Evolutionary conservation across 805 yeast genomes (phyloP), one percentile per base, ranked within the genome.

Genomic region (Kazachstania africana): DNA sequence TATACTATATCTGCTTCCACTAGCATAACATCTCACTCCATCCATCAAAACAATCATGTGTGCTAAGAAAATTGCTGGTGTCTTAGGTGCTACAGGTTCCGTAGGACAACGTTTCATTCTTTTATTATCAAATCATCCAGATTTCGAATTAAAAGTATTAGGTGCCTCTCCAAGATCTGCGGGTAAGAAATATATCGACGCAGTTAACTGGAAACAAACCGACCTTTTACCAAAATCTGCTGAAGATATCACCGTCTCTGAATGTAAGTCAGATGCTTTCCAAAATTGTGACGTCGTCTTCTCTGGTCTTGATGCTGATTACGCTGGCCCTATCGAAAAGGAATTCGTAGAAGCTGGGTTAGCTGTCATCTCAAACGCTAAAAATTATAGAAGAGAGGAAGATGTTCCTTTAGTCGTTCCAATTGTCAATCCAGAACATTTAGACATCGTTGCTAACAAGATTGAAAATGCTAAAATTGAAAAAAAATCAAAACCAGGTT

Each of bases 91-190:
- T 43, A 88, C 98, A 9, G 98, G 98, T 32, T 77, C 94, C 26
- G 98, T 91, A 24, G 98, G 98, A 35, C 98, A 91, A 60, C 72
- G 97, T 46, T 91, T 91, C 55, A 87, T 91, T 38, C 65, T 88
- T 29, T 65, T 91, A 29, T 66, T 91, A 40, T 70, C 85, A 3
- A 63, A 80, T 39, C 96, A 91, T 55, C 97, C 97, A 16, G 83
- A 83, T 38, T 85, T 91, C 48, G 84, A 84, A 56, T 60, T 91
- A 27, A 67, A 70, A 35, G 91, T 75, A 6, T 64, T 91, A 33
- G 98, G 98, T 45, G 98, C 98, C 4, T 83, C 95, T 14, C 50
- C 83, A 13, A 74, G 97, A 54, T 84, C 95, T 16, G 95, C 97
- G 13, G 97, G 97, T 29, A 83, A 81, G 57, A 62, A 66, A 37